Evolutionary conservation across 1,284 basidiomycete genomes (phyloP).

Genomic region (Kalmanozyma brasiliensis): DNA sequence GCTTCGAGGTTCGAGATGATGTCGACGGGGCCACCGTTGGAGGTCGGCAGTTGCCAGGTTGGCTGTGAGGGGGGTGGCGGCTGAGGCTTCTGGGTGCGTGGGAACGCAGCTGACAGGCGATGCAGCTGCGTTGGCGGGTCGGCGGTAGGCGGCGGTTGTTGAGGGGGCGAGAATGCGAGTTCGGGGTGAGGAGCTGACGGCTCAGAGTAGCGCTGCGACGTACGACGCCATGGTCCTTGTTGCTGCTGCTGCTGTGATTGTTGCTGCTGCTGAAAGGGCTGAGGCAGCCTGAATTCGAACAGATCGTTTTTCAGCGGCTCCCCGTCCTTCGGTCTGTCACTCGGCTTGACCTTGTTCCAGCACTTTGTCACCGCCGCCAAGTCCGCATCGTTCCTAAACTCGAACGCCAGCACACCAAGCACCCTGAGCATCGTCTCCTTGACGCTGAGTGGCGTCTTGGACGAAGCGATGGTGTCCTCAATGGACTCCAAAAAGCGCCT

Average conservation of each 20-base stretch:
- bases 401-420: constrained; percentile 57
- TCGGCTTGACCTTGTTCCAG: constrained; percentile 59
- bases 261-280: constrained; percentile 7
- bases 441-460: constrained; percentile 54
- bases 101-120: constrained; percentile 3
- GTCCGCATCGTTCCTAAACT: constrained; percentile 52
- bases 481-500: constrained; percentile 59
- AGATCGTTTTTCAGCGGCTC: constrained; percentile 41
- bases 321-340: constrained; percentile 50
- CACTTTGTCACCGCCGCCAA: constrained; percentile 51
- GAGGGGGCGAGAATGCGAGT: not conserved
- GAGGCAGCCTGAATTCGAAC: constrained; percentile 41
- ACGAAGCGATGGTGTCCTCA: constrained; percentile 50
- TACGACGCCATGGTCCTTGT: not conserved
- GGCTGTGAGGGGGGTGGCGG: not conserved
- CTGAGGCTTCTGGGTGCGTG: constrained; percentile 1
- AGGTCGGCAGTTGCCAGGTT: not conserved
- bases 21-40: constrained; percentile 3
- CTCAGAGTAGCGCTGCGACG: constrained; percentile 7
- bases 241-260: constrained; percentile 8
- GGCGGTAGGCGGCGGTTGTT: not conserved
- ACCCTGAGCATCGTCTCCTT: constrained; percentile 55
- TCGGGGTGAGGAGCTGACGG: constrained; percentile 3
- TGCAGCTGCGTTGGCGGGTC: not conserved
- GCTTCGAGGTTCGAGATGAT: constrained; percentile 33